These are phyloP conservation scores for Fusarium sp. DNA, from an alignment of 2,329 filamentous ascomycete genomes.

Conservation along the genomic window DNA sequence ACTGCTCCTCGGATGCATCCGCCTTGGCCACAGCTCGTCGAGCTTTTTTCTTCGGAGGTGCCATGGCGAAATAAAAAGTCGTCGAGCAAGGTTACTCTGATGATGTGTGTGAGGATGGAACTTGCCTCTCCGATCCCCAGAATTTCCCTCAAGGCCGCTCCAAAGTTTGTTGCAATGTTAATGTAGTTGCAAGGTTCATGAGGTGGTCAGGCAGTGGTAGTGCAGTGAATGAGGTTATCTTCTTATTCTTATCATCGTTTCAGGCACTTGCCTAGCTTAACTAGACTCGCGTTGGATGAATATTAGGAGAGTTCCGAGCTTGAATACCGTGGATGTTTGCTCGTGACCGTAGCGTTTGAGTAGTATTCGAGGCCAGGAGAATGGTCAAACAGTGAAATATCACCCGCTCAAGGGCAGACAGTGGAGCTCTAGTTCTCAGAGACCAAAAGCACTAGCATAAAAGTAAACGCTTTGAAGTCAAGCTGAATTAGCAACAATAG, in stretches of 20 bases:
- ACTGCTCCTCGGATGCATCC: slow-evolving; percentile 39
- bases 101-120: not conserved
- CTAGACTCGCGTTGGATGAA: too few relatives aligned
- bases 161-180: not conserved
- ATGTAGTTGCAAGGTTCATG: not conserved
- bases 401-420: not conserved
- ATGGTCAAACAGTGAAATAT: not conserved
- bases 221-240: not conserved
- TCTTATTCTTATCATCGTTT: too few relatives aligned
- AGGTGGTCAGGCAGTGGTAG: not conserved
- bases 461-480: slow-evolving; percentile 11
- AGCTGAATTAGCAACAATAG: slow-evolving; percentile 4
- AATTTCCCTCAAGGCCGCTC: not conserved
- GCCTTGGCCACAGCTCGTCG: slow-evolving; percentile 33
- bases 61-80: slow-evolving; percentile 10
- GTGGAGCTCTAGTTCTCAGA: slow-evolving; percentile 1
- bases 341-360: not conserved
- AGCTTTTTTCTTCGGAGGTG: slow-evolving; percentile 37
- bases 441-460: not conserved
- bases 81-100: too few relatives aligned
- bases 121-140: not conserved
- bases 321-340: not conserved
- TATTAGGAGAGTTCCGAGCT: not conserved
- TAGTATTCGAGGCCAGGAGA: not conserved
- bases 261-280: too few relatives aligned